phyloP scores from a whole-genome alignment of 371 early-diverging fungal genomes.

The Globomyces sp. region DNA sequence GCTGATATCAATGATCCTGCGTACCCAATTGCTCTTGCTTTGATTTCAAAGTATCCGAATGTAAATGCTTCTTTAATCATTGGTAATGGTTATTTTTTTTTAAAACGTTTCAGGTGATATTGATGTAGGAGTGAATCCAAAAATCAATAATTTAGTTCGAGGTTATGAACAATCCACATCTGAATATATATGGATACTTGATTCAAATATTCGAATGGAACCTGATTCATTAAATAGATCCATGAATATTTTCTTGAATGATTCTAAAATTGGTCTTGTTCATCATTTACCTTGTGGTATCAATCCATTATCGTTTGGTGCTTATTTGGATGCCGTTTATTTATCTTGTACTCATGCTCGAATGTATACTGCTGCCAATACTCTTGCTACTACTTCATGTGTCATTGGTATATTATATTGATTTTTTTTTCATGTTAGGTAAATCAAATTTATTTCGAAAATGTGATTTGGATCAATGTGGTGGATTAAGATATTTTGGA shows the following conservation, averaged over 20 bases:
- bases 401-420: slow-evolving; percentile 64
- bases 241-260: slow-evolving; percentile 56
- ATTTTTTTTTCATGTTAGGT: too few species aligned
- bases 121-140: slow-evolving; percentile 83
- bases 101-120: slow-evolving; percentile 48
- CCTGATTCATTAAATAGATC: slow-evolving; percentile 75
- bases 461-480: slow-evolving; percentile 74
- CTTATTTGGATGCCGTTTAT: slow-evolving; percentile 82
- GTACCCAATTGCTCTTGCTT: slow-evolving; percentile 62
- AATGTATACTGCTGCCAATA: slow-evolving; percentile 91
- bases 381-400: slow-evolving; percentile 76
- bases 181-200: slow-evolving; percentile 92
- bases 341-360: slow-evolving; percentile 89
- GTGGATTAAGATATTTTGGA: slow-evolving; percentile 81
- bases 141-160: slow-evolving; percentile 89
- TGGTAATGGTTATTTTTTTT: too few species aligned
- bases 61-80: too few species aligned
- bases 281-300: slow-evolving; percentile 88
- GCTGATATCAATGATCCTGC: slow-evolving; percentile 76
- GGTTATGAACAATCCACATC: slow-evolving; percentile 76
- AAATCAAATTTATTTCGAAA: slow-evolving; percentile 90
- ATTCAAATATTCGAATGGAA: slow-evolving; percentile 83
- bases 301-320: slow-evolving; percentile 68
- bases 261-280: slow-evolving; percentile 84
- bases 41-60: slow-evolving; percentile 63